Evolutionary conservation across 805 yeast genomes (phyloP), one percentile per base, ranked within the genome.

Genomic region (Pichia deserticola): DNA sequence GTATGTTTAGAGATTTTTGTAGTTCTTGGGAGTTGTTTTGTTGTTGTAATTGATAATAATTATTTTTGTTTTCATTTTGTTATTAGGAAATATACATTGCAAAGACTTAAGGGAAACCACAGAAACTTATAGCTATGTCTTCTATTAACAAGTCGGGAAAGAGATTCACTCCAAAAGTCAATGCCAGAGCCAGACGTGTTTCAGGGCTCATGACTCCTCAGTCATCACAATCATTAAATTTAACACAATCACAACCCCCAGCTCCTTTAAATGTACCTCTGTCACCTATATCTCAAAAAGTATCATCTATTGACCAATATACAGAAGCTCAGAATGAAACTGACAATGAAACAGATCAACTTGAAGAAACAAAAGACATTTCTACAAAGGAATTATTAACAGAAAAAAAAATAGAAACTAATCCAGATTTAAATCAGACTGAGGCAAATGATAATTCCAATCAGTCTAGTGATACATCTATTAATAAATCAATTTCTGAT

Each of bases 91-190:
- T 3, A 20, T 20, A 20, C 3, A 20, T 20, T 30, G 2, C 9
- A 30, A 30, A 30, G 32, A 7, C 32, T 7, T 1, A 30, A 30
- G 32, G 7, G 32, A 30, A 7, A 7, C 32, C 3, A 9, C 32
- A 30, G 32, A 30, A 30, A 2, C 2, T 11, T 12, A 8, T 10
- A 36, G 11, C 4, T 12, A 54, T 54, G 56, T 54, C 56, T n/a
- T 44, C 60, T 41, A 57, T 64, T 44, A 64, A 78, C 53, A 78
- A 78, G 58, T 72, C 80, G 45, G 77, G 81, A 29, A 75, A 84
- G 11, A 78, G 84, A 49, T 84, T 84, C 64, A 71, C 76, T n/a
- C 89, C 89, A 3, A 82, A 81, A 53, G 57, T 69, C 10, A 72
- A 64, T 1, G 65, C 61, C 44, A 60, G 71, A 48, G 58, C 53